Evolutionary conservation across 768 basidiomycete genomes (phyloP).

Genomic region (Kwoniella newhampshirensis): DNA sequence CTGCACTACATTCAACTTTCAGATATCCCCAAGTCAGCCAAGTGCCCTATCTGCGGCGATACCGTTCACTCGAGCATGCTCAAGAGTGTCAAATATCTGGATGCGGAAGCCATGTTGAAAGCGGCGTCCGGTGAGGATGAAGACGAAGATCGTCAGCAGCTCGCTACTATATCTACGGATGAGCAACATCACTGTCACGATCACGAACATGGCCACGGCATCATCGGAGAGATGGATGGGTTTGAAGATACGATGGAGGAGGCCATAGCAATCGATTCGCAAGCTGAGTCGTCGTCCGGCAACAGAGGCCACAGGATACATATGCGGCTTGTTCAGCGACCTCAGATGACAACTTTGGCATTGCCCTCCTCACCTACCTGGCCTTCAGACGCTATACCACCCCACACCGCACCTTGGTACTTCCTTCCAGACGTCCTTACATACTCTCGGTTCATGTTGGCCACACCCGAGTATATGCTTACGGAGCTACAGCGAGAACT

Average conservation of each 20-base stretch:
- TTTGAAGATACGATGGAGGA: conserved; percentile 32
- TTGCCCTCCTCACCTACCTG: conserved; percentile 87
- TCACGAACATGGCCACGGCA: conserved; percentile 25
- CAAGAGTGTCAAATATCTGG: conserved; percentile 89
- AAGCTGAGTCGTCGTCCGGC: conserved; percentile 2
- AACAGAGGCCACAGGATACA: conserved; percentile 57
- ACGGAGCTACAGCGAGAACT: conserved; percentile 71
- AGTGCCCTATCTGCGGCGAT: conserved; percentile 96
- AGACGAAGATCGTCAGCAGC: conserved; percentile 5
- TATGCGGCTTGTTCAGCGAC: conserved; percentile 88
- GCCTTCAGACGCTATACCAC: conserved; percentile 88
- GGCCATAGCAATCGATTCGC: conserved; percentile 15
- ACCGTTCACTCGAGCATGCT: conserved; percentile 84
- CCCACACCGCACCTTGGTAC: conserved; percentile 91
- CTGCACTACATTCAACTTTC: conserved; percentile 83
- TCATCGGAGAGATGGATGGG: conserved; percentile 43
- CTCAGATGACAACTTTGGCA: conserved; percentile 90
- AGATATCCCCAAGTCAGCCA: conserved; percentile 78
- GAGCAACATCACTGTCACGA: conserved; percentile 1
- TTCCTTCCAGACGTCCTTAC: conserved; percentile 87
- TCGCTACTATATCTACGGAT: background rate
- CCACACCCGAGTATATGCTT: conserved; percentile 80
- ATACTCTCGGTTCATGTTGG: conserved; percentile 94
- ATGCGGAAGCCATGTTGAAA: conserved; percentile 56
- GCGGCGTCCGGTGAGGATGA: conserved; percentile 33